Evolutionary conservation across 2,329 filamentous ascomycete genomes (phyloP).

Genomic region (Celoporthe dispersa): DNA sequence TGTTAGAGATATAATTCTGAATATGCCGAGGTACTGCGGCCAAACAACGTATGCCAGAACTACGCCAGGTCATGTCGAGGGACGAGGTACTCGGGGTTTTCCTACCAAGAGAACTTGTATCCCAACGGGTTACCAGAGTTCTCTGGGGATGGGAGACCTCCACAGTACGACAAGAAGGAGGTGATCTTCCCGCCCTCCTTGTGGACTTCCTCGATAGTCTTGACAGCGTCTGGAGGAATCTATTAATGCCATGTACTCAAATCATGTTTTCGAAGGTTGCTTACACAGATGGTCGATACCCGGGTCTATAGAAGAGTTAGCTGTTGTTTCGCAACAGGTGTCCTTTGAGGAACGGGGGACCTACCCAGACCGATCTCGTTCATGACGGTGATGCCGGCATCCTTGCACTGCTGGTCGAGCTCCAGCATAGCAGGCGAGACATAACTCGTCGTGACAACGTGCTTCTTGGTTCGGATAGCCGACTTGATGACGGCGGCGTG

Average conservation of each 20-base stretch:
- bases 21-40: no score
- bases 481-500: conserved; percentile 90
- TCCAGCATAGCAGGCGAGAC: conserved; percentile 88
- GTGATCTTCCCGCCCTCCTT: conserved; percentile 81
- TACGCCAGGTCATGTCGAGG: no score
- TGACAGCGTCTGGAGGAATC: conserved; percentile 69
- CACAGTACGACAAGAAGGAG: conserved; percentile 83
- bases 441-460: conserved; percentile 91
- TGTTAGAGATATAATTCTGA: not conserved
- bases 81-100: no score
- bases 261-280: not conserved
- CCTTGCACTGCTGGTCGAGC: conserved; percentile 81
- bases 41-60: not conserved
- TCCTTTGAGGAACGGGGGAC: conserved; percentile 45
- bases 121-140: conserved; percentile 86
- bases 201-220: conserved; percentile 89
- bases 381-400: conserved; percentile 94
- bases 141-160: conserved; percentile 74
- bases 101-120: conserved; percentile 77
- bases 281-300: conserved; percentile 69
- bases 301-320: conserved; percentile 51
- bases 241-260: not conserved
- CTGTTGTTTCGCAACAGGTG: not conserved
- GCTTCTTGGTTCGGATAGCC: conserved; percentile 90
- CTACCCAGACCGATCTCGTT: conserved; percentile 87